Conservation (phyloP, 2,329 filamentous ascomycete genomes). For the Neophaeococcomyces aloes region DNA sequence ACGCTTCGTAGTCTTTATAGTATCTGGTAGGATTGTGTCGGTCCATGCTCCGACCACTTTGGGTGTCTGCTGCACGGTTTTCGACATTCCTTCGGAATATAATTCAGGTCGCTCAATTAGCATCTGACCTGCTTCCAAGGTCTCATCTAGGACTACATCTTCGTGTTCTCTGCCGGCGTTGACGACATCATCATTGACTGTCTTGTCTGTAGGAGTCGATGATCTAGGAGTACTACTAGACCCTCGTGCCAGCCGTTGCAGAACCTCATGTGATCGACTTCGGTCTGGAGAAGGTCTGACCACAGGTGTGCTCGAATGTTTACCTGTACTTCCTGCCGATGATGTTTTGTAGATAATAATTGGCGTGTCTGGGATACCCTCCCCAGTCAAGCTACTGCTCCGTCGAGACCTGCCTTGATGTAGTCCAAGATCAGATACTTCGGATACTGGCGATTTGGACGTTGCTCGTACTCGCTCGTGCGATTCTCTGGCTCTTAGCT, state of each 20-base stretch:
- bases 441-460: constrained; percentile 2
- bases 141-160: constrained; percentile 1
- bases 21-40: constrained; percentile 36
- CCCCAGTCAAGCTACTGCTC: constrained; percentile 19
- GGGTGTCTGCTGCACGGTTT: constrained; percentile 30
- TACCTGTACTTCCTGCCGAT: constrained; percentile 12
- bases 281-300: constrained; percentile 24
- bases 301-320: constrained; percentile 7
- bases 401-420: not conserved
- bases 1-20: constrained; percentile 16
- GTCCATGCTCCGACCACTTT: constrained; percentile 37
- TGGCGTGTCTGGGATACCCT: constrained; percentile 30
- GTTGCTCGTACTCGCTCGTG: constrained; percentile 10
- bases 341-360: constrained; percentile 27
- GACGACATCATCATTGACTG: not conserved
- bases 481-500: constrained; percentile 17
- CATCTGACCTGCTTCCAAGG: not conserved
- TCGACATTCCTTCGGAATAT: constrained; percentile 8
- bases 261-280: constrained; percentile 32
- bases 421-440: not conserved
- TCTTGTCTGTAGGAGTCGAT: constrained; percentile 10
- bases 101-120: not conserved
- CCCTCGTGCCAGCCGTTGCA: constrained; percentile 32
- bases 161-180: constrained; percentile 1
- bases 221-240: constrained; percentile 22